Evolutionary conservation across 495 filamentous ascomycete species (phyloP), one percentile per base, ranked within the genome.

Genomic region (Neurospora sp.): DNA sequence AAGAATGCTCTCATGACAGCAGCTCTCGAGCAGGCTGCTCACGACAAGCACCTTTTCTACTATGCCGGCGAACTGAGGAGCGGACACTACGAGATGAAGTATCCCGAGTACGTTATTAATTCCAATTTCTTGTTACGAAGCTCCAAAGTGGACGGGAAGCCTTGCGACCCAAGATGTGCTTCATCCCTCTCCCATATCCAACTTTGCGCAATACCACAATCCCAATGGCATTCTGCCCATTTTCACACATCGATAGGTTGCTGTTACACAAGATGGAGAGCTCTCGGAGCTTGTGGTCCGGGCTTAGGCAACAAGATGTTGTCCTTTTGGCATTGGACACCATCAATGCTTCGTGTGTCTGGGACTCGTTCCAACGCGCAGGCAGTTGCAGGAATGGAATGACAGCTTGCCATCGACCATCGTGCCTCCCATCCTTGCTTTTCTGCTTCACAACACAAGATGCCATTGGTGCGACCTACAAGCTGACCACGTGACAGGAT

Each of bases 41-140:
- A 80, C 74, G 84, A 86, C 78, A 83, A 79, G 78, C 82, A 84
- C 73, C 79, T 86, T 35, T 76, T 86, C 70, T 70, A 75, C 35
- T 68, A 79, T 69, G 74, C 75, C 59, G 73, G 75, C 71, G 5
- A 65, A 4, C 53, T 65, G 53, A 78, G 75, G 74, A 82, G 75
- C 77, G 73, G 41, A 10, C 77, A 80, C 74, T 70, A 81, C 71
- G 84, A 86, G 71, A 78, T 86, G 71, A 81, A 74, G 72, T 84
- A 76, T 61, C 84, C 84, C 35, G 84, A 86, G 84, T 86, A 84
- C 40, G 84, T 85, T 20, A 8, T 53, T 16, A 40, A 20, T 39
- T 72, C 68, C 68, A 20, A 16, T 38, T 35, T 68, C 44, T 40
- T 22, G 35, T 71, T 68, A 59, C 37, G 14, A n/a, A n/a, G 48